Conservation (phyloP, 163 green algal species). For the Scenedesmus sp. region DNA sequence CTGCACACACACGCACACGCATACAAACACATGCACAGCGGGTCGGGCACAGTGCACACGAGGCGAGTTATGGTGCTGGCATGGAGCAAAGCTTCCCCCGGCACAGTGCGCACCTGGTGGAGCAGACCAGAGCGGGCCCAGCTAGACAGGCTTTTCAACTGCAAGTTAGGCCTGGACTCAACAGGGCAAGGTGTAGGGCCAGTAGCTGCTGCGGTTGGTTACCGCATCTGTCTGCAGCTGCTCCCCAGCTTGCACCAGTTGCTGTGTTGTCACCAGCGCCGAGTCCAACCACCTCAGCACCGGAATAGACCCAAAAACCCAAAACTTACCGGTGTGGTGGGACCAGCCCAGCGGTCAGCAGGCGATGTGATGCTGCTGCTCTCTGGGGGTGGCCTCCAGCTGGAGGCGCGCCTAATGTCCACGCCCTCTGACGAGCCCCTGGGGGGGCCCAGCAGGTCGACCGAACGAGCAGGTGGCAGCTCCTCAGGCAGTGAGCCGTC, state of each 20-base stretch:
- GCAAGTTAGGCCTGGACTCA: no score
- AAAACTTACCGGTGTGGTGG: conserved; percentile 37
- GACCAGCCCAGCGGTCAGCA: conserved; percentile 47
- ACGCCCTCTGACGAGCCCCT: conserved; percentile 3
- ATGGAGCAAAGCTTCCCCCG: no score
- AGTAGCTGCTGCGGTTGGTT: not conserved
- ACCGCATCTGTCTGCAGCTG: not conserved
- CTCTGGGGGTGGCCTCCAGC: conserved; percentile 44
- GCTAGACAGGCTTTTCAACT: no score
- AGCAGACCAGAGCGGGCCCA: no score
- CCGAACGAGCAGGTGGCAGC: conserved; percentile 21
- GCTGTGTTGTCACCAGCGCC: no score
- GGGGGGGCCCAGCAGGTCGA: conserved; percentile 24
- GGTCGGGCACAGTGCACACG: not conserved
- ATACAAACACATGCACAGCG: not conserved
- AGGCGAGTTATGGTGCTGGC: not conserved
- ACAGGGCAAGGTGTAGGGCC: not conserved
- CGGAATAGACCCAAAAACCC: not conserved
- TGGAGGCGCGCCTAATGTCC: conserved; percentile 36
- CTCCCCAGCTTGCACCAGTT: not conserved
- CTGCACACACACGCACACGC: not conserved
- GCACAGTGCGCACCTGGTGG: no score
- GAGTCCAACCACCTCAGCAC: not conserved
- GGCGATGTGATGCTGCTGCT: conserved; percentile 29
- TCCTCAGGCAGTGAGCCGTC: conserved; percentile 55